Evolutionary conservation across 1,284 basidiomycete genomes (phyloP).

Genomic region (Athelia psychrophila): DNA sequence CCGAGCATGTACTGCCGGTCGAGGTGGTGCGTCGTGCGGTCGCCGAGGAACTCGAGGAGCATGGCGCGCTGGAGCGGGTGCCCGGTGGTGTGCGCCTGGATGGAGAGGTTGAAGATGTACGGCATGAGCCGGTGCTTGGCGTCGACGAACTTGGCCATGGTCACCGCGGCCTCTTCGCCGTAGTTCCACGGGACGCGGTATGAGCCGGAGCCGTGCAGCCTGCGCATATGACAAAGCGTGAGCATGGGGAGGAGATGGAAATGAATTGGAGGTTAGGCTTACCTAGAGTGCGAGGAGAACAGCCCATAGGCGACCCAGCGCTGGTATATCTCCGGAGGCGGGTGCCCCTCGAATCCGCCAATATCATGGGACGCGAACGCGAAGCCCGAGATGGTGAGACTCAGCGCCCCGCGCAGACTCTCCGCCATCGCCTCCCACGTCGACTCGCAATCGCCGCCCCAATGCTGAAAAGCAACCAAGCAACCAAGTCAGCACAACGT

Average conservation of each 20-base stretch:
- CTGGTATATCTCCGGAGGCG: slow-evolving; percentile 67
- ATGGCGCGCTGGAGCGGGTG: slow-evolving; percentile 56
- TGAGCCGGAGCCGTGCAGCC: too few relatives aligned
- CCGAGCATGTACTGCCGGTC: slow-evolving; percentile 61
- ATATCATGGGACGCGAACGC: slow-evolving; percentile 75
- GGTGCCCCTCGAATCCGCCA: slow-evolving; percentile 74
- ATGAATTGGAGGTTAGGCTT: too few relatives aligned
- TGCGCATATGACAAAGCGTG: neutral
- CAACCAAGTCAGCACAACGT: too few relatives aligned
- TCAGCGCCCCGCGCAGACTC: slow-evolving; percentile 64
- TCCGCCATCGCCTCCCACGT: slow-evolving; percentile 80
- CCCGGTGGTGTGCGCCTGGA: slow-evolving; percentile 47
- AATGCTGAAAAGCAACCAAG: slow-evolving; percentile 47
- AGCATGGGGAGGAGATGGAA: neutral
- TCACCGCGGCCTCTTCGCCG: slow-evolving; percentile 42
- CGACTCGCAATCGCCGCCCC: slow-evolving; percentile 79
- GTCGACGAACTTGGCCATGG: slow-evolving; percentile 51
- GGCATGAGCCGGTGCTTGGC: slow-evolving; percentile 59
- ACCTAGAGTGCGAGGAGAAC: slow-evolving; percentile 55
- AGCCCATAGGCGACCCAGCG: slow-evolving; percentile 76
- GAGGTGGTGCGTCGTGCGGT: slow-evolving; percentile 45
- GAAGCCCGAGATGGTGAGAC: slow-evolving; percentile 66
- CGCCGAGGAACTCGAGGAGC: slow-evolving; percentile 56
- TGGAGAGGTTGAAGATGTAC: slow-evolving; percentile 52
- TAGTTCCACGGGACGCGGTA: too few relatives aligned